phyloP scores from a whole-genome alignment of 2,329 filamentous ascomycete genomes.

The Chaetomiaceae sp. region DNA sequence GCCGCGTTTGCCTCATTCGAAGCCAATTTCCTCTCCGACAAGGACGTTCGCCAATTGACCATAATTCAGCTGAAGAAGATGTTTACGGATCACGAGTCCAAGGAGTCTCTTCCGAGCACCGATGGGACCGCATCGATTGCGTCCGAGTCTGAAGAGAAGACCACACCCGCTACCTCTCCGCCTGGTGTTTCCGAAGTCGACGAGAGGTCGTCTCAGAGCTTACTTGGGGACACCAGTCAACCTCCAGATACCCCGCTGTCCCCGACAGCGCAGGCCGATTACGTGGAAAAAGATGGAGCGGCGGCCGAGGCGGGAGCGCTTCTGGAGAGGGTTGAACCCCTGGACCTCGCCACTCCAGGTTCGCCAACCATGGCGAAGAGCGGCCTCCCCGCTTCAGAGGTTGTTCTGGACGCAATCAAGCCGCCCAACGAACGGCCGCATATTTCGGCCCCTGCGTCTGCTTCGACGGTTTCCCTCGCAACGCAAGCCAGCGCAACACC shows the following conservation, averaged over 20 bases:
- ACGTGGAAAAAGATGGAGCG: constrained; percentile 20
- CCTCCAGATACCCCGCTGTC: constrained; percentile 16
- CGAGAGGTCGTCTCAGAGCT: constrained; percentile 24
- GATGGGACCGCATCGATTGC: constrained; percentile 48
- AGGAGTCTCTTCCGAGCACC: constrained; percentile 64
- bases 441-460: constrained; percentile 23
- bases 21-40: constrained; percentile 89
- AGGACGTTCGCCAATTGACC: constrained; percentile 88
- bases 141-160: constrained; percentile 44
- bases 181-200: constrained; percentile 21
- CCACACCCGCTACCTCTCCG: constrained; percentile 37
- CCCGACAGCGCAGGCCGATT: constrained; percentile 9
- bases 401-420: constrained; percentile 11
- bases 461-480: constrained; percentile 12
- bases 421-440: constrained; percentile 1
- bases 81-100: constrained; percentile 85
- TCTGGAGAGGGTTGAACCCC: constrained; percentile 45
- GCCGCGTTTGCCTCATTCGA: constrained; percentile 86
- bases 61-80: constrained; percentile 91
- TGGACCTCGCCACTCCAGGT: constrained; percentile 44
- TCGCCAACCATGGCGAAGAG: constrained; percentile 29
- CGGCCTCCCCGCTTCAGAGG: constrained; percentile 11
- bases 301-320: constrained; percentile 21
- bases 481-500: constrained; percentile 7
- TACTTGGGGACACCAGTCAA: constrained; percentile 17